Evolutionary conservation across 1,139 yeast genomes (phyloP).

Genomic region (Lodderomyces theae): DNA sequence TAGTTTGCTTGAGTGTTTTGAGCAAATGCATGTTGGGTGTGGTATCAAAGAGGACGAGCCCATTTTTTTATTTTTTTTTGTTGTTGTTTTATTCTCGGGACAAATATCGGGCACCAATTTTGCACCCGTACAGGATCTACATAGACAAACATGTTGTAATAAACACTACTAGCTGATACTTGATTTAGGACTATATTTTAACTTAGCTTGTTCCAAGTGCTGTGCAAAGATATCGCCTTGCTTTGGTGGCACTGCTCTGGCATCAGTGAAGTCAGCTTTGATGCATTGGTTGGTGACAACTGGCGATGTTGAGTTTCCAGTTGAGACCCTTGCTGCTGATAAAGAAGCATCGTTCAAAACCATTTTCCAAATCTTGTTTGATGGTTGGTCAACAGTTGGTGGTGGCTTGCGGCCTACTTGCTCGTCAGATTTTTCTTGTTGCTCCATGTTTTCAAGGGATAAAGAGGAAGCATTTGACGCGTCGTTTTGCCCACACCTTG

Average conservation of each 20-base stretch:
- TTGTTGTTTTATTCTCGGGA: no score
- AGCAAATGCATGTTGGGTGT: slow-evolving; percentile 25
- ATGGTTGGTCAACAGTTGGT: slow-evolving; percentile 1
- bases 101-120: no score
- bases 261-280: slow-evolving; percentile 14
- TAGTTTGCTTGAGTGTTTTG: slow-evolving; percentile 25
- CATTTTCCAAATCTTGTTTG: slow-evolving; percentile 31
- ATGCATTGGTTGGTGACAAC: slow-evolving; percentile 12
- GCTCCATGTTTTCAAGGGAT: background rate
- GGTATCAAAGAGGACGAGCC: background rate
- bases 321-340: slow-evolving; percentile 51
- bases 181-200: slow-evolving; percentile 6
- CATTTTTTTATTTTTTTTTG: background rate
- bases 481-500: slow-evolving; percentile 7
- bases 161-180: background rate
- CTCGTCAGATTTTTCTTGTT: slow-evolving; percentile 1
- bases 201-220: slow-evolving; percentile 13
- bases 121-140: background rate
- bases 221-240: slow-evolving; percentile 15
- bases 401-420: slow-evolving; percentile 4
- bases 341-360: slow-evolving; percentile 48
- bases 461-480: background rate
- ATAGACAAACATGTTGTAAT: no score
- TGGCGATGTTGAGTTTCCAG: slow-evolving; percentile 32
- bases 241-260: slow-evolving; percentile 8